These are phyloP conservation scores for Albizia julibrissin DNA, from an alignment of 306 rosid species.

Conservation along the genomic window DNA sequence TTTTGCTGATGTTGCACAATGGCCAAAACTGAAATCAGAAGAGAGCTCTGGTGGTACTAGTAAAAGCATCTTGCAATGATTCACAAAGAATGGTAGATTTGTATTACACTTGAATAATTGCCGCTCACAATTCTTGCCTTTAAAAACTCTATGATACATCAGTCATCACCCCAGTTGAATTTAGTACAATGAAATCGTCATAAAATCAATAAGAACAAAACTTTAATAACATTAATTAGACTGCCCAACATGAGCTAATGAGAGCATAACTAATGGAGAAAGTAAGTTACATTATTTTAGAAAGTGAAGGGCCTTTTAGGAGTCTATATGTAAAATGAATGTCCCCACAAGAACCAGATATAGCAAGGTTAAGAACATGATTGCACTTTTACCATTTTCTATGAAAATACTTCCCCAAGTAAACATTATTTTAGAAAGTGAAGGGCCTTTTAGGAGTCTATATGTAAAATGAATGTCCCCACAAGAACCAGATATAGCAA, in stretches of 20 bases:
- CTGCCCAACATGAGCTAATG: background rate
- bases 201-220: conserved; percentile 16
- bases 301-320: background rate
- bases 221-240: background rate
- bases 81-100: background rate
- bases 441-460: background rate
- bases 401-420: too few relatives aligned
- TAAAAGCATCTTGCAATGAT: conserved; percentile 10
- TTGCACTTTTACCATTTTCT: background rate
- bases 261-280: background rate
- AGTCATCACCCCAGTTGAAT: background rate
- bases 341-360: background rate
- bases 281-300: background rate
- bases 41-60: background rate
- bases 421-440: background rate
- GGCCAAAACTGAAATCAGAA: background rate
- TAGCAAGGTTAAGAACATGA: background rate
- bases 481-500: background rate
- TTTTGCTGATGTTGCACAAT: conserved; percentile 3
- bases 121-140: background rate
- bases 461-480: background rate
- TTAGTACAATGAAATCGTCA: background rate
- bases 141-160: background rate
- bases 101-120: background rate
- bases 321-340: background rate